Conservation (phyloP, 2,329 filamentous ascomycete genomes). For the Exophiala sideris region DNA sequence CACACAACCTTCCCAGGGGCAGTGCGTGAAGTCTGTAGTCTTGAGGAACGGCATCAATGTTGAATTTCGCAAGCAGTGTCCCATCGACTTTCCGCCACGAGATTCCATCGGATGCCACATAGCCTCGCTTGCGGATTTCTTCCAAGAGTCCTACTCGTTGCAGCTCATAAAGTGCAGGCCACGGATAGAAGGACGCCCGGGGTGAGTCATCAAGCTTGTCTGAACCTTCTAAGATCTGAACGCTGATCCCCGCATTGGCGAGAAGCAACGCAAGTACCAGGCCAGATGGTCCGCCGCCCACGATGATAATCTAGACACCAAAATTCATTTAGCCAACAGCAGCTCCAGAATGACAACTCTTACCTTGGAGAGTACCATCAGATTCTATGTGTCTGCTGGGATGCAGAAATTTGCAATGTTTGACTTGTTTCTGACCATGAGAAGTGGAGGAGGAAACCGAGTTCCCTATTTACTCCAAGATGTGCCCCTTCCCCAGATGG, state of each 20-base stretch:
- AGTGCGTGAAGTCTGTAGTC: neutral
- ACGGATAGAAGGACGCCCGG: slow-evolving; percentile 60
- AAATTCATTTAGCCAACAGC: too few species aligned
- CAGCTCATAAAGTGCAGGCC: slow-evolving; percentile 57
- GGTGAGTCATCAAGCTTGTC: slow-evolving; percentile 56
- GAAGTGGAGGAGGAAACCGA: too few species aligned
- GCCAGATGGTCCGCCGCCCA: slow-evolving; percentile 33
- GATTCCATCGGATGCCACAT: slow-evolving; percentile 38
- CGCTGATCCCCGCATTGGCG: slow-evolving; percentile 31
- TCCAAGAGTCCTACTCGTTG: slow-evolving; percentile 58
- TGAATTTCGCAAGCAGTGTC: slow-evolving; percentile 30
- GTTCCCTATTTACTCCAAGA: too few species aligned
- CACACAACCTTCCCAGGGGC: neutral
- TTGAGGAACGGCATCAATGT: slow-evolving; percentile 2
- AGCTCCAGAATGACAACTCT: too few species aligned
- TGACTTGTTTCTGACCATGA: too few species aligned
- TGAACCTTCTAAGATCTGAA: slow-evolving; percentile 50
- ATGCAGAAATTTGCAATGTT: too few species aligned
- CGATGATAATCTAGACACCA: slow-evolving; percentile 18
- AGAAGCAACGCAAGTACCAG: slow-evolving; percentile 32
- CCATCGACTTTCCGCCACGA: slow-evolving; percentile 44
- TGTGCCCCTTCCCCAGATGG: too few species aligned
- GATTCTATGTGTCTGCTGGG: too few species aligned
- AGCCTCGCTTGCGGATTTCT: slow-evolving; percentile 44
- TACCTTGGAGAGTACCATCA: too few species aligned